phyloP scores from a whole-genome alignment of 495 filamentous ascomycete genomes.

The Parathielavia hyrcaniae region DNA sequence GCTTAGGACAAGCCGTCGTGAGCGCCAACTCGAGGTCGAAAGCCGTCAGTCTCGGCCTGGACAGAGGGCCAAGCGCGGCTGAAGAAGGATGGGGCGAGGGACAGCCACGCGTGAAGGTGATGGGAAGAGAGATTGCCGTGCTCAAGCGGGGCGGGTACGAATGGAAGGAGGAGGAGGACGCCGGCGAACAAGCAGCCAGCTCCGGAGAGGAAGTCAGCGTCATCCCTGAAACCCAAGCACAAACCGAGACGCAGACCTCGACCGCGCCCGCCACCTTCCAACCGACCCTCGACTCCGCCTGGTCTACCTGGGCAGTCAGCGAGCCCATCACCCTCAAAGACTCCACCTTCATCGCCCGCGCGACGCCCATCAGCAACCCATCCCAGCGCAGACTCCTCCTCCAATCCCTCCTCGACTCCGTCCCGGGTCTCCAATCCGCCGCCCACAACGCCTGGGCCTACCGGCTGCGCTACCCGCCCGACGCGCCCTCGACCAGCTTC shows the following conservation, averaged over 20 bases:
- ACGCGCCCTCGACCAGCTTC: constrained; percentile 23
- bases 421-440: constrained; percentile 41
- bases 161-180: constrained; percentile 45
- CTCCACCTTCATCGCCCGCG: constrained; percentile 48
- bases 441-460: constrained; percentile 52
- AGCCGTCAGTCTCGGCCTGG: constrained; percentile 65
- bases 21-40: constrained; percentile 70
- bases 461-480: constrained; percentile 25
- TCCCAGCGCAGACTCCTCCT: constrained; percentile 35
- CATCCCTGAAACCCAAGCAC: constrained; percentile 18
- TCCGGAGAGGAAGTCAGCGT: background rate
- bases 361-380: constrained; percentile 35
- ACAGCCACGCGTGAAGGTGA: constrained; percentile 61
- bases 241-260: constrained; percentile 14
- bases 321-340: constrained; percentile 41
- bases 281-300: constrained; percentile 20
- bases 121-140: constrained; percentile 66
- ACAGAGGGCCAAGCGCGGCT: constrained; percentile 59
- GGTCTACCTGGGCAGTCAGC: constrained; percentile 38
- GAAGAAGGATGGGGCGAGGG: constrained; percentile 69
- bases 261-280: constrained; percentile 13
- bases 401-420: constrained; percentile 35
- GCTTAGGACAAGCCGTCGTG: constrained; percentile 71
- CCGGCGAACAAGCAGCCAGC: constrained; percentile 27
- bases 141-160: constrained; percentile 73